phyloP scores from a whole-genome alignment of 2,329 filamentous ascomycete genomes.

The Aspergillus tubingensis region DNA sequence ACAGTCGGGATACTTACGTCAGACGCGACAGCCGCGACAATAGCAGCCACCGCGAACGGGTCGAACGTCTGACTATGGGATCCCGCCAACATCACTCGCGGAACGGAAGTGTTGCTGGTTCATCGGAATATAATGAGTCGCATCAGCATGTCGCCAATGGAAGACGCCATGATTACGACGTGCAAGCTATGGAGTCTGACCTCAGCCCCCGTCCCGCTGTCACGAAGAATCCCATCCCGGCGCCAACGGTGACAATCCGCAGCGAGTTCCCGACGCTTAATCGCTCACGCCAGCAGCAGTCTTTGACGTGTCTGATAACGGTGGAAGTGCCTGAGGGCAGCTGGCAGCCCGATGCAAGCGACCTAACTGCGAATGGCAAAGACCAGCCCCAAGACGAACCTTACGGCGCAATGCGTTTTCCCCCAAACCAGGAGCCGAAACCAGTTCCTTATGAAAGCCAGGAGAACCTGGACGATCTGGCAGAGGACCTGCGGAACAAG shows the following conservation, averaged over 20 bases:
- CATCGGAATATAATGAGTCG: slow-evolving; percentile 74
- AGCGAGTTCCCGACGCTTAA: slow-evolving; percentile 96
- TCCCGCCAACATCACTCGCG: slow-evolving; percentile 62
- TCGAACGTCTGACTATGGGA: slow-evolving; percentile 47
- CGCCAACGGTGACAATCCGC: slow-evolving; percentile 88
- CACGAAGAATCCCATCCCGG: slow-evolving; percentile 81
- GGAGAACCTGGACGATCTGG: slow-evolving; percentile 79
- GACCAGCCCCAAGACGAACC: slow-evolving; percentile 50
- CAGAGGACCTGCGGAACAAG: slow-evolving; percentile 78
- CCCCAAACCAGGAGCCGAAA: slow-evolving; percentile 51
- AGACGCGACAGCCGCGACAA: slow-evolving; percentile 47
- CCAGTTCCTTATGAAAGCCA: slow-evolving; percentile 73
- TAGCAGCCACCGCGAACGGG: slow-evolving; percentile 44
- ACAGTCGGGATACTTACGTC: slow-evolving; percentile 30
- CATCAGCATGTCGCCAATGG: slow-evolving; percentile 66
- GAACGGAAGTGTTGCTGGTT: slow-evolving; percentile 74
- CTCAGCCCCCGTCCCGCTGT: slow-evolving; percentile 68
- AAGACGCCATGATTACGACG: slow-evolving; percentile 88
- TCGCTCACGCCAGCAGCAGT: slow-evolving; percentile 90
- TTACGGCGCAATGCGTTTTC: slow-evolving; percentile 55
- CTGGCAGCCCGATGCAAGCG: slow-evolving; percentile 83
- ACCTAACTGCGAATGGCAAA: slow-evolving; percentile 61
- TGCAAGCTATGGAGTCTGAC: slow-evolving; percentile 92
- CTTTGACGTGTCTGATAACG: slow-evolving; percentile 88
- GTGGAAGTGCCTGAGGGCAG: slow-evolving; percentile 91